A percentile compares a stretch with the other conserved stretches of the same genome.
These are phyloP conservation scores for Spathaspora passalidarum DNA, from an alignment of 805 yeast genomes.

Conservation along the genomic window DNA sequence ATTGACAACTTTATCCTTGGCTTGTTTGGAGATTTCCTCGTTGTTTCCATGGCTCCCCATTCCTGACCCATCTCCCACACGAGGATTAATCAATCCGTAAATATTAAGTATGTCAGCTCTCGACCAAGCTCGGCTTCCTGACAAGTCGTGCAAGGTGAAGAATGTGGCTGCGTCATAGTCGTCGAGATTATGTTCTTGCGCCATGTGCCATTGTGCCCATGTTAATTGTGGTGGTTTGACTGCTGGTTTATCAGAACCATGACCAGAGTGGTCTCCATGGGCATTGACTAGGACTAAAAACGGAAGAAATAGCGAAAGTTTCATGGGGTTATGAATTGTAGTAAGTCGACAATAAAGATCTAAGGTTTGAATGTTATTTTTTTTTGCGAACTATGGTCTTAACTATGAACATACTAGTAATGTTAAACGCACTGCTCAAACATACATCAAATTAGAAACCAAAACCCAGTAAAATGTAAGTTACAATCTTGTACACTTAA, in stretches of 20 bases:
- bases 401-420: too few relatives aligned
- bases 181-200: conserved; percentile 78
- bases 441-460: too few relatives aligned
- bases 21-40: conserved; percentile 48
- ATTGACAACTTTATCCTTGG: conserved; percentile 52
- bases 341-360: neutral
- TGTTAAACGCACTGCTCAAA: too few relatives aligned
- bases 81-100: conserved; percentile 73
- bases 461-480: too few relatives aligned
- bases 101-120: conserved; percentile 66
- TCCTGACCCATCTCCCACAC: conserved; percentile 88
- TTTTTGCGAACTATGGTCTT: too few relatives aligned
- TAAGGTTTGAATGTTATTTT: neutral
- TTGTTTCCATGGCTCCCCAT: conserved; percentile 66
- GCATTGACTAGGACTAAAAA: conserved; percentile 1
- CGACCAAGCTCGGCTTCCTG: conserved; percentile 55
- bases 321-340: neutral
- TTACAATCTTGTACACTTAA: too few relatives aligned
- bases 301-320: neutral
- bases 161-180: conserved; percentile 71
- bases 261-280: conserved; percentile 8
- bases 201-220: conserved; percentile 92
- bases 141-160: conserved; percentile 76
- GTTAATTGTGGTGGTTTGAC: conserved; percentile 47
- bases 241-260: conserved; percentile 1